These are phyloP conservation scores for Ganoderma multipileum DNA, from an alignment of 1,284 basidiomycete species.

Conservation along the genomic window DNA sequence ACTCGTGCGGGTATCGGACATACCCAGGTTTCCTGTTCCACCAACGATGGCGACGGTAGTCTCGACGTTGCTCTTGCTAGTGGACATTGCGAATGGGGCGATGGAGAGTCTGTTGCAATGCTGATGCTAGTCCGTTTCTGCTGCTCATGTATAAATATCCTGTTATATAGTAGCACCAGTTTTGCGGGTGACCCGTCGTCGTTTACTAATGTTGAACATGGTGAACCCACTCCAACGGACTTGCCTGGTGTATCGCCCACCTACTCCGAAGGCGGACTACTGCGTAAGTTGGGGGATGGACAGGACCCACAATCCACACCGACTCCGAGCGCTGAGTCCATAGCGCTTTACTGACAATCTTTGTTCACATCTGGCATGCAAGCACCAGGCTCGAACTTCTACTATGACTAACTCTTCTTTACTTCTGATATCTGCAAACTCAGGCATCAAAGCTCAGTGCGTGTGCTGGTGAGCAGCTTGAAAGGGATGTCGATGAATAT, in stretches of 20 bases:
- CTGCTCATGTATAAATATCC: not conserved
- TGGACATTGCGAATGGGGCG: not conserved
- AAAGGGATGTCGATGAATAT: too few relatives aligned
- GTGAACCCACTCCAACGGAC: not conserved
- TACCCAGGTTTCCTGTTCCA: slow-evolving; percentile 1
- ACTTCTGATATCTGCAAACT: too few relatives aligned
- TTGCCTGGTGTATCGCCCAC: not conserved
- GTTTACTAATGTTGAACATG: not conserved
- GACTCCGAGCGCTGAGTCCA: not conserved
- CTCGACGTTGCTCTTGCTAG: not conserved
- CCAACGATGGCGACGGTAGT: not conserved
- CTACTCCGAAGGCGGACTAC: not conserved
- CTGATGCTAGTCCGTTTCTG: not conserved
- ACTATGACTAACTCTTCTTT: too few relatives aligned
- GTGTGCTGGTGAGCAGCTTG: not conserved
- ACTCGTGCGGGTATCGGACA: not conserved
- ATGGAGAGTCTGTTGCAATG: not conserved
- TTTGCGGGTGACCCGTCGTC: not conserved
- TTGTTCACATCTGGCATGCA: too few relatives aligned
- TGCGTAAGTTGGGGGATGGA: not conserved
- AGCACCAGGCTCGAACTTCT: too few relatives aligned
- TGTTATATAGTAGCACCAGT: not conserved
- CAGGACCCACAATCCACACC: slow-evolving; percentile 2
- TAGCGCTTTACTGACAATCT: too few relatives aligned
- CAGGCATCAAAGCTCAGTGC: too few relatives aligned